Percentiles rank a stretch among this genome's conserved stretches.
Evolutionary conservation across 345 rosid genomes (phyloP).

Genomic region (Durio zibethinus): DNA sequence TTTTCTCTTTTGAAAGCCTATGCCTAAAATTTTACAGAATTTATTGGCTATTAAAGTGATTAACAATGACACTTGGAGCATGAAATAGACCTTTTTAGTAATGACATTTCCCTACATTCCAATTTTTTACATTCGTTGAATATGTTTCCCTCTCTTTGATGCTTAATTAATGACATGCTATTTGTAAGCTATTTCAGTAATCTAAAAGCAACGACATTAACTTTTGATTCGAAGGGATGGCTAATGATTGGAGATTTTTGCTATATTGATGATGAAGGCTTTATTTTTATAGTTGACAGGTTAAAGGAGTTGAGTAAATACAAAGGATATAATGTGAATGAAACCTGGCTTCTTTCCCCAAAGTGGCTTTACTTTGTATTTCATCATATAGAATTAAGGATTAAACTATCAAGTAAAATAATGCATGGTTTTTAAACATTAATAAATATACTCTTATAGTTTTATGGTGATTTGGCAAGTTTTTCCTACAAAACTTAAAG

Average conservation of each 20-base stretch:
- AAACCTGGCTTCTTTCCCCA: neutral
- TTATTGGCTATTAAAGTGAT: neutral
- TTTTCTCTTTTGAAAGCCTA: neutral
- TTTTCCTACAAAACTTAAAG: conserved; percentile 91
- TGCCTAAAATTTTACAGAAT: neutral
- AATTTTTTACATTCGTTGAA: neutral
- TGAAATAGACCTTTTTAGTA: neutral
- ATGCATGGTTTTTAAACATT: neutral
- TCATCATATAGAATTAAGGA: neutral
- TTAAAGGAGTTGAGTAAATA: conserved; percentile 86
- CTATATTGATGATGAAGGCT: conserved; percentile 81
- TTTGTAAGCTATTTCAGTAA: conserved; percentile 72
- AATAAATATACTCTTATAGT: neutral
- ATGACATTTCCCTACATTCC: neutral
- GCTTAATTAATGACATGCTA: neutral
- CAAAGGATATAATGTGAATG: conserved; percentile 79
- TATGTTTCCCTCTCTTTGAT: neutral
- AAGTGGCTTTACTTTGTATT: neutral
- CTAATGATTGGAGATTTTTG: conserved; percentile 87
- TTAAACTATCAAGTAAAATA: neutral
- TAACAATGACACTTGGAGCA: neutral
- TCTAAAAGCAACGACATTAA: conserved; percentile 67
- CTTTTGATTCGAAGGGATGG: conserved; percentile 84
- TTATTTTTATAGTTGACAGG: conserved; percentile 74
- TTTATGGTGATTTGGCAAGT: conserved; percentile 43